These are phyloP conservation scores for Wickerhamomyces bisporus DNA, from an alignment of 805 yeast species.

Conservation along the genomic window DNA sequence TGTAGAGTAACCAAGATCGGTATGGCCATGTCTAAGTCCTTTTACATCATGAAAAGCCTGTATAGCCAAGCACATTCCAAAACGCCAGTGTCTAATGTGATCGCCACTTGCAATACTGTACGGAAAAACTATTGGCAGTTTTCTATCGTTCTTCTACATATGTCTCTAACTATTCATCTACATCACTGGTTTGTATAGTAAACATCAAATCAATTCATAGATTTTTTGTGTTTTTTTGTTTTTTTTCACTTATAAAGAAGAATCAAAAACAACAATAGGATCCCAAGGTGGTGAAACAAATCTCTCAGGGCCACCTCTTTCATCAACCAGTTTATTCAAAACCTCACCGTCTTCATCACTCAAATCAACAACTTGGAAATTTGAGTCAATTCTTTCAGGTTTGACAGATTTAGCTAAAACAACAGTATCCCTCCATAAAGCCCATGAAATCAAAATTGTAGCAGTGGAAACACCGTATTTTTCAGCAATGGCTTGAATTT, in stretches of 20 bases:
- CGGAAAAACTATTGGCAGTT: too few relatives aligned
- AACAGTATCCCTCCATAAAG: constrained; percentile 45
- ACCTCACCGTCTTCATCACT: constrained; percentile 29
- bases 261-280: constrained; percentile 34
- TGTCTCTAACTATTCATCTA: too few relatives aligned
- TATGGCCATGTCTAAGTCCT: too few relatives aligned
- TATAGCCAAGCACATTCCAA: too few relatives aligned
- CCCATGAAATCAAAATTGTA: constrained; percentile 52
- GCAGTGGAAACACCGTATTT: constrained; percentile 39
- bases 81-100: too few relatives aligned
- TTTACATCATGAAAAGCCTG: too few relatives aligned
- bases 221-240: too few relatives aligned
- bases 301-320: constrained; percentile 25
- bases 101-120: too few relatives aligned
- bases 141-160: too few relatives aligned
- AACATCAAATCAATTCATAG: too few relatives aligned
- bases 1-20: too few relatives aligned
- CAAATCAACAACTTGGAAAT: constrained; percentile 25
- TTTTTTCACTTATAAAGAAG: constrained; percentile 4
- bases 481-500: constrained; percentile 32
- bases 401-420: constrained; percentile 47
- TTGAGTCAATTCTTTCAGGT: constrained; percentile 34
- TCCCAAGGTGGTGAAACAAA: constrained; percentile 15
- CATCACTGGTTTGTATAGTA: too few relatives aligned
- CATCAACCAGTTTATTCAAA: constrained; percentile 22